A percentile compares a stretch with the other conserved stretches of the same genome.
These are phyloP conservation scores for Neospermospora avenae DNA, from an alignment of 2,329 filamentous ascomycete genomes.

Conservation along the genomic window DNA sequence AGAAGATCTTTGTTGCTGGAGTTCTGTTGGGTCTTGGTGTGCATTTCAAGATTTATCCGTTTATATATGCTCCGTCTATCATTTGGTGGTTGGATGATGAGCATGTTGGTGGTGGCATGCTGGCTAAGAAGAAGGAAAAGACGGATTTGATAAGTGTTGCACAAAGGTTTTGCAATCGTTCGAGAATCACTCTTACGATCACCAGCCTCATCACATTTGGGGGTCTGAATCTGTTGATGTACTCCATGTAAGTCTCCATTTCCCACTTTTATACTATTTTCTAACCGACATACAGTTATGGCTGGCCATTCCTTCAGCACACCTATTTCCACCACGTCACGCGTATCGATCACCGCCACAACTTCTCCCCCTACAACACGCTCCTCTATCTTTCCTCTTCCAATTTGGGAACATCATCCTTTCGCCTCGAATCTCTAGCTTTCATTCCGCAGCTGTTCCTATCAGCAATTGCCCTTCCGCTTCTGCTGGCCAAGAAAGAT, in stretches of 20 bases:
- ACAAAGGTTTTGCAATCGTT: constrained; percentile 47
- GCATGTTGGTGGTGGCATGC: constrained; percentile 35
- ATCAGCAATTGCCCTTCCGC: constrained; percentile 70
- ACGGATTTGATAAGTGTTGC: constrained; percentile 29
- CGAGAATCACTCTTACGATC: constrained; percentile 55
- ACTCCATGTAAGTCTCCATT: constrained; percentile 54
- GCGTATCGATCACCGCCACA: constrained; percentile 93
- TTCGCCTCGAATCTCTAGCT: constrained; percentile 71
- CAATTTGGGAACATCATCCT: constrained; percentile 34
- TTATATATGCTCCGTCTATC: constrained; percentile 84
- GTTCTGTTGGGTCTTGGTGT: constrained; percentile 76
- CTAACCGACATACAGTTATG: constrained; percentile 55
- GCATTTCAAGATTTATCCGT: constrained; percentile 98
- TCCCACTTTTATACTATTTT: not conserved
- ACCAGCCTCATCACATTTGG: constrained; percentile 72
- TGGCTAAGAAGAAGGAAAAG: constrained; percentile 24
- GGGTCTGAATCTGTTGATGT: constrained; percentile 76
- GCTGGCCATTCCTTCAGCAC: constrained; percentile 76
- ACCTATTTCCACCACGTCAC: constrained; percentile 92
- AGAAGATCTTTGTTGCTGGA: constrained; percentile 63
- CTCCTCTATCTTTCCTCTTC: constrained; percentile 84
- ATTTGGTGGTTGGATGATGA: constrained; percentile 74
- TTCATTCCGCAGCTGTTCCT: constrained; percentile 87
- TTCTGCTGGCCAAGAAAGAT: constrained; percentile 75
- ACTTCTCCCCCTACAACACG: constrained; percentile 95